These are phyloP conservation scores for Trichoderma aggressivum DNA, from an alignment of 2,329 filamentous ascomycete genomes.

Conservation along the genomic window DNA sequence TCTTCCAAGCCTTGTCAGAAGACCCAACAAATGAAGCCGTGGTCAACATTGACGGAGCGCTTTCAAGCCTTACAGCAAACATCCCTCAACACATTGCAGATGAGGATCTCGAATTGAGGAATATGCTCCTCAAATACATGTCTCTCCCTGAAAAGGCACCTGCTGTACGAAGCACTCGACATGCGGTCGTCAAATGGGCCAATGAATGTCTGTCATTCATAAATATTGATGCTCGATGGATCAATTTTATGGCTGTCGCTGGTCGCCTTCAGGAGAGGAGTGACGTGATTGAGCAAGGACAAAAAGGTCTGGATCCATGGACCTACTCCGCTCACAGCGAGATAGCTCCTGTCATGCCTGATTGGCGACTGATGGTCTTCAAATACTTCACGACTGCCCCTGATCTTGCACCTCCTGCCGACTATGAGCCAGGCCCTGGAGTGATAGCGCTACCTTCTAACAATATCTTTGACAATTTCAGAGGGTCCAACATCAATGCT, in stretches of 20 bases:
- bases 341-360: conserved; percentile 41
- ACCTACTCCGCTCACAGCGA: conserved; percentile 46
- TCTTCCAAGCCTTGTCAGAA: conserved; percentile 78
- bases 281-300: conserved; percentile 86
- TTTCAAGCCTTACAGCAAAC: conserved; percentile 66
- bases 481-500: conserved; percentile 47
- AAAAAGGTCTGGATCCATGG: conserved; percentile 75
- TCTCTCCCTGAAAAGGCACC: conserved; percentile 45
- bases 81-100: conserved; percentile 37
- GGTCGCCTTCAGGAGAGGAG: conserved; percentile 65
- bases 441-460: conserved; percentile 10
- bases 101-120: conserved; percentile 36
- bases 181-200: conserved; percentile 81
- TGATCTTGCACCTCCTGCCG: conserved; percentile 29
- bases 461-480: conserved; percentile 45
- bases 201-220: conserved; percentile 81
- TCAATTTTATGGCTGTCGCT: conserved; percentile 77
- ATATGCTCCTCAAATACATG: conserved; percentile 68
- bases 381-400: conserved; percentile 47
- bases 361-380: conserved; percentile 50
- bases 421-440: conserved; percentile 16
- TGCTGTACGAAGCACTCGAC: conserved; percentile 71
- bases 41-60: conserved; percentile 83
- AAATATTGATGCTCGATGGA: conserved; percentile 79
- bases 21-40: conserved; percentile 74